Evolutionary conservation across 371 early-diverging fungal genomes (phyloP).

Genomic region (Cokeromyces recurvatus): DNA sequence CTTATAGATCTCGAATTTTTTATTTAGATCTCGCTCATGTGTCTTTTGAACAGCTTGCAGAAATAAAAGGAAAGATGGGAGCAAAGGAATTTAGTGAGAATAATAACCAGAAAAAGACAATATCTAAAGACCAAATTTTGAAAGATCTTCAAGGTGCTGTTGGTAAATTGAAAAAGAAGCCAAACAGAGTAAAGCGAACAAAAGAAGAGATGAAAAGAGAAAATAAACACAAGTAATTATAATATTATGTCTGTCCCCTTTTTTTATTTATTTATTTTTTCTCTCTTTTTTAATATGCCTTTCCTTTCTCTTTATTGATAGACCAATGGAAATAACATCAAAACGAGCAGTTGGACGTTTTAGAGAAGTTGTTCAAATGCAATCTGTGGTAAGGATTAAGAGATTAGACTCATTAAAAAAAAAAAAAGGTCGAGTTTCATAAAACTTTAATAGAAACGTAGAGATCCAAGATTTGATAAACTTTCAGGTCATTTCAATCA

Average conservation of each 20-base stretch:
- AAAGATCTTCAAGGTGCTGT: constrained; percentile 35
- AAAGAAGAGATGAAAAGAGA: constrained; percentile 46
- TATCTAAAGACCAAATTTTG: constrained; percentile 33
- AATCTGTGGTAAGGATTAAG: constrained; percentile 38
- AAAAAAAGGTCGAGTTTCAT: too few species aligned
- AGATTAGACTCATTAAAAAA: background rate
- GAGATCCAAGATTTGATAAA: constrained; percentile 90
- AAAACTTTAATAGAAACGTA: constrained; percentile 50
- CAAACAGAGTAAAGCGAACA: constrained; percentile 28
- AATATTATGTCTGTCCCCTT: too few species aligned
- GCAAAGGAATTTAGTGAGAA: constrained; percentile 21
- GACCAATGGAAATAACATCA: constrained; percentile 77
- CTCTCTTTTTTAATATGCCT: too few species aligned
- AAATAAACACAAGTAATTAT: constrained; percentile 42
- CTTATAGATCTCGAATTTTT: background rate
- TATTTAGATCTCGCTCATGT: constrained; percentile 65
- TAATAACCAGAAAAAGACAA: constrained; percentile 12
- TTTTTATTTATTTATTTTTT: too few species aligned
- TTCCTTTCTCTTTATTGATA: too few species aligned
- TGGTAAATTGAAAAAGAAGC: constrained; percentile 38
- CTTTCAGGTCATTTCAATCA: constrained; percentile 80
- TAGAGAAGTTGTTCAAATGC: constrained; percentile 69
- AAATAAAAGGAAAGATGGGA: constrained; percentile 65
- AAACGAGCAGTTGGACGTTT: constrained; percentile 77
- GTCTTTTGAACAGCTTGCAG: constrained; percentile 76